Evolutionary conservation across 306 rosid species (phyloP).

Genomic region (Cucumis melo): DNA sequence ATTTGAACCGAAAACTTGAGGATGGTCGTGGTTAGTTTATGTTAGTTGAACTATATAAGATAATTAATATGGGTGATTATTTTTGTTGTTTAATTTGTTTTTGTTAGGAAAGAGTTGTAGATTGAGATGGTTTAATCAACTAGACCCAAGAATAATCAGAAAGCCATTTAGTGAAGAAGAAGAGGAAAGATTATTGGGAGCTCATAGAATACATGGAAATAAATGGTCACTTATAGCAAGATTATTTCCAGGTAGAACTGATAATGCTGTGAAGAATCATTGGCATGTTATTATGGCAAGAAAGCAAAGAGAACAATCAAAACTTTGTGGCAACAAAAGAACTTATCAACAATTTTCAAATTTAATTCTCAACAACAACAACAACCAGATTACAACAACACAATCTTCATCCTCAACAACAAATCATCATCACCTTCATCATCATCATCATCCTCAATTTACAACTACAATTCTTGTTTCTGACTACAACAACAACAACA

Average conservation of each 20-base stretch:
- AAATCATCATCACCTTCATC: too few relatives aligned
- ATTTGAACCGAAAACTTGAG: too few relatives aligned
- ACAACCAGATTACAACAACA: too few relatives aligned
- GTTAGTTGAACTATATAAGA: too few relatives aligned
- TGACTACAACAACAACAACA: not conserved
- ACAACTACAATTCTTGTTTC: not conserved
- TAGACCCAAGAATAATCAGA: conserved; percentile 86
- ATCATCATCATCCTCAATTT: not conserved
- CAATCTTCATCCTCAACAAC: not conserved
- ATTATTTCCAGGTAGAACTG: conserved; percentile 79
- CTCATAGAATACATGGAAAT: conserved; percentile 82
- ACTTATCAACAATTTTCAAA: conserved; percentile 28
- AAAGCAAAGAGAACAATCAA: conserved; percentile 80
- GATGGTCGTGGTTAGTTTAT: too few relatives aligned
- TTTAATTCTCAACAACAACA: too few relatives aligned
- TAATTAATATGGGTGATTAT: too few relatives aligned
- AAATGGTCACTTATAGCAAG: conserved; percentile 96
- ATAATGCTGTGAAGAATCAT: conserved; percentile 92
- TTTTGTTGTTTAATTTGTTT: not conserved
- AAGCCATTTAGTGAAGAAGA: conserved; percentile 88
- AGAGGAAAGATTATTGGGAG: conserved; percentile 68
- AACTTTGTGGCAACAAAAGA: conserved; percentile 38
- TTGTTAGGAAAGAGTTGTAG: conserved; percentile 79
- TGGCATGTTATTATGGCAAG: conserved; percentile 98
- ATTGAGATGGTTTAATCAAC: conserved; percentile 93